Evolutionary conservation across 2,329 filamentous ascomycete genomes (phyloP), one percentile per base, ranked within the genome.

Genomic region (Ramichloridium luteum): DNA sequence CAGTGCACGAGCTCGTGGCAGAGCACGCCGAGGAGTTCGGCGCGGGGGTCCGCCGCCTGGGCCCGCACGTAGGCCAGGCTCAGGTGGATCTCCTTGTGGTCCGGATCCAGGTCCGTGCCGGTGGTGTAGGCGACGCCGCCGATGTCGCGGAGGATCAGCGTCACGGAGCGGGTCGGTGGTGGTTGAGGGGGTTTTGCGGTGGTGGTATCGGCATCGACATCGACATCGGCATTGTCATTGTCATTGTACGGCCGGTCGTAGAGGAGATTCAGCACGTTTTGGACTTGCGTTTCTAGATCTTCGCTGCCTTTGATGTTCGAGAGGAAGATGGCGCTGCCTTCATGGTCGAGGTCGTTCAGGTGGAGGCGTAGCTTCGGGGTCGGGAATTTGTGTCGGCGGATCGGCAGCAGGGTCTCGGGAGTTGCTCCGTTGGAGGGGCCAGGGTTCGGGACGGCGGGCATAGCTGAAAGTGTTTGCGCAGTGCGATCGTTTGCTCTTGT

Each of bases 1-100:
- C 85, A 94, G 61, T 96, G 90, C 10, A 96, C 88, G 39, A 94
- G 77, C 59, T 96, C 88, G 54, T 96, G 88, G 2, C 80, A 79
- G 13, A 96, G 57, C 1, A 96, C 85, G 25, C 90, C 90, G 12
- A 72, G 61, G 37, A 94, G 74, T 60, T 96, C 54, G 22, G 38
- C 45, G 10, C 55, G 44, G 4, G 44, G 39, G 20, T 23, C n/a
- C 20, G 20, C 20, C 8, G 20, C 8, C 8, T 8, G 8, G 20
- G 8, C n/a, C 8, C 20, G 20, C 44, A 93, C 74, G 61, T 94
- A 93, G 28, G 68, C 61, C 1, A 88, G 72, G 11, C 75, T 85
- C 56, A 96, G 68, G 59, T 94, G 84, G 40, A 94, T 90, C 55
- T 93, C 85, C 53, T 94, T 94, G 64, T 93, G 84, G 50, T 90